Evolutionary conservation across 768 basidiomycete species (phyloP), one percentile per base, ranked within the genome.

Genomic region (Solioccasus polychromus): DNA sequence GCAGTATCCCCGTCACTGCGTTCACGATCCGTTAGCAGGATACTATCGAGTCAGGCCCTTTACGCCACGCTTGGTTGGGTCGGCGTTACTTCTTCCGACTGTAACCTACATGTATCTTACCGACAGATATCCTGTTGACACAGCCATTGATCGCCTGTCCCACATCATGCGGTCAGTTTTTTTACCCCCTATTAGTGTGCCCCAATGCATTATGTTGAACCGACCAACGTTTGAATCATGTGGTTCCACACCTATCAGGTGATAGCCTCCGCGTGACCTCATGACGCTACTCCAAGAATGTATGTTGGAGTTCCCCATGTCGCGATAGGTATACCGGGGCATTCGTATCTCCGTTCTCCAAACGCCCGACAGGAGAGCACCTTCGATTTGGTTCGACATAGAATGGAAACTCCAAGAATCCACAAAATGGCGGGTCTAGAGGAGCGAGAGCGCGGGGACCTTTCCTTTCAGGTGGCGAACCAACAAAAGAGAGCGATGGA

Each of bases 321-420:
- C n/a, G 24, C 11, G 5, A 23, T 15, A 44, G 42, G 45, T 29
- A 43, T 36, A 26, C 52, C 49, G 55, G 52, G 52, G 56, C 36
- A 24, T 51, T 43, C 29, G 24, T 22, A 47, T 42, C 47, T 39
- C 45, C 47, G 46, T 54, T 36, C 44, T 40, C 35, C 46, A 42
- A 15, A 44, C 17, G 17, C 1, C 18, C 7, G 19, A 35, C 25
- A 42, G 31, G 40, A 38, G 42, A 18, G 20, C 19, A n/a, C 22
- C 19, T 39, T 39, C 40, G 30, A 43, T 45, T 43, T 43, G 44
- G 46, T 58, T 40, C 35, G 34, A 31, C 42, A 28, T 30, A 35
- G 44, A 58, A 54, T 44, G 43, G 46, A 59, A 56, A 51, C 10
- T 15, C 5, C 47, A 25, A 28, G 28, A 15, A 19, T 42, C 53